Base-by-base conservation (phyloP, 192 early-diverging fungal species). In the Coemansia umbellata region DNA sequence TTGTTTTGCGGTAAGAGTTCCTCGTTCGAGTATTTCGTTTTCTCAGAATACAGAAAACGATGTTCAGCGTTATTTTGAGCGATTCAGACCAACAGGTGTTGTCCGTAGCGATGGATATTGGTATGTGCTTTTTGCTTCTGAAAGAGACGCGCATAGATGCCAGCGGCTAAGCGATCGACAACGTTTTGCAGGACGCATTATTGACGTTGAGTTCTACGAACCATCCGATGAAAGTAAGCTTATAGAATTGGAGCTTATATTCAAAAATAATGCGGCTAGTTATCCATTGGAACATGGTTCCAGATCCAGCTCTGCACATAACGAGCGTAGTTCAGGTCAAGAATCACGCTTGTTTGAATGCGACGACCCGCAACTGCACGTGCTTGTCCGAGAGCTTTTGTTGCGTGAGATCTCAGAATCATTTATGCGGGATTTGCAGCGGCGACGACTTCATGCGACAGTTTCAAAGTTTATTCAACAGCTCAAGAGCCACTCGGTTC, bases 11-110 rank as follows among this genome's bases (percentile, higher is more conserved):
- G 55, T 74, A 17, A 27, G 71, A 13, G 58, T 79, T 10, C 58
- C 72, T 0, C 71, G 78, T 24, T 70, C 71, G 11, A 62, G 62
- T 31, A 63, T 79, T 36, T 69, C 78, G 14, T 79, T 75, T 52
- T 67, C 71, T 3, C 58, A 42, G 14, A 63, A 60, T 33, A 56
- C 54, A 10, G 68, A 66, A 23, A 47, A 31, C n/a, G 40, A 53
- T 14, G 63, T 79, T 9, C 15, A 53, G 50, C 50, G 35, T 18
- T 44, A 59, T 28, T 75, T 79, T 52, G 62, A 66, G 56, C 62
- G 66, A 14, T 75, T 63, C 41, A 40, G 67, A 10, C 78, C 78
- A 4, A 53, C 27, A 2, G 35, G 60, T 3, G 56, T 67, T 8
- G 56, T 50, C 5, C 58, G 61, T 8, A 63, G 70, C 54, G 55